A percentile compares a stretch with the other conserved stretches of the same genome.
Conservation (phyloP, 768 basidiomycete species). For the Trametes gibbosa region DNA sequence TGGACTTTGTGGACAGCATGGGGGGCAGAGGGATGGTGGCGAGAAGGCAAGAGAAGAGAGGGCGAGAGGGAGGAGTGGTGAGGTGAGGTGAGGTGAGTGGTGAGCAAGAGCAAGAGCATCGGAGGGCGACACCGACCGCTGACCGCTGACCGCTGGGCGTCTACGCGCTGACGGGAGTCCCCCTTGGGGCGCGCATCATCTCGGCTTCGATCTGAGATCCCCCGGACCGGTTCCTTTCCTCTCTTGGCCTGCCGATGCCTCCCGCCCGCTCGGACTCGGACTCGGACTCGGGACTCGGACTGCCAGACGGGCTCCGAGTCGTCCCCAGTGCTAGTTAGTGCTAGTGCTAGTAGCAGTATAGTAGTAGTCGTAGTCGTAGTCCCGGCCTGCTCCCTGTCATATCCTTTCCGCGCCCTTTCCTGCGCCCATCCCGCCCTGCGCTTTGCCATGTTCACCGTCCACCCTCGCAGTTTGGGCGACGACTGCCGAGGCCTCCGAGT, state of each 20-base stretch:
- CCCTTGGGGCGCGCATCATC: conserved; percentile 21
- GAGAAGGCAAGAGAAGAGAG: conserved; percentile 10
- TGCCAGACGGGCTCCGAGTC: no score
- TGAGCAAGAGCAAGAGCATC: not conserved
- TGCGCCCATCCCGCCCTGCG: no score
- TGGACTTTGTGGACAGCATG: conserved; percentile 41
- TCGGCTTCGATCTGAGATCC: conserved; percentile 25
- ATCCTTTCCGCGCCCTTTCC: no score
- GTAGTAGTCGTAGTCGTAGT: no score
- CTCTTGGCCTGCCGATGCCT: conserved; percentile 2
- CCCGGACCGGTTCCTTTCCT: conserved; percentile 21
- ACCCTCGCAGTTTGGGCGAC: no score
- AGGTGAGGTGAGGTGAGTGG: not conserved
- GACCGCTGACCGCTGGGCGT: not conserved
- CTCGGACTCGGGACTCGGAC: no score
- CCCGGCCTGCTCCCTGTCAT: no score
- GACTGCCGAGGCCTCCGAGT: not conserved
- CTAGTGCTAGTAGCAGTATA: no score
- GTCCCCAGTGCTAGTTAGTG: no score
- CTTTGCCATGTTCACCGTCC: no score
- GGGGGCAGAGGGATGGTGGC: conserved; percentile 14
- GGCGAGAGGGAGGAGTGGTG: not conserved
- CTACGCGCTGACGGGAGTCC: not conserved
- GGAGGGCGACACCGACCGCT: not conserved
- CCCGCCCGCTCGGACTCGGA: not conserved